phyloP scores from a whole-genome alignment of 2,329 filamentous ascomycete species.

The Aspergillus versicolor region DNA sequence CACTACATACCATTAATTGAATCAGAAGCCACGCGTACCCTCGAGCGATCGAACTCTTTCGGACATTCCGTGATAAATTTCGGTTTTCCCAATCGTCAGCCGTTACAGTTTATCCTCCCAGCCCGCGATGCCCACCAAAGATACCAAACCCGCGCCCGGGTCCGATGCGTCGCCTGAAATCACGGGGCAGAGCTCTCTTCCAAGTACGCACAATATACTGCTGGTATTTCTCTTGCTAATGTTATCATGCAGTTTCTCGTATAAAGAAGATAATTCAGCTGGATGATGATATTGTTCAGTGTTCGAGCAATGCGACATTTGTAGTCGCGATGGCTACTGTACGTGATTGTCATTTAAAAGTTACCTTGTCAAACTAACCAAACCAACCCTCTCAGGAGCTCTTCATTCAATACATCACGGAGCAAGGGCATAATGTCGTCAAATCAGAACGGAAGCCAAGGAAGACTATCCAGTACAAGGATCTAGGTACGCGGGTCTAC shows the following conservation, averaged over 20 bases:
- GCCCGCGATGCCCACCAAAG: slow-evolving; percentile 80
- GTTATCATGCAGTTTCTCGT: slow-evolving; percentile 63
- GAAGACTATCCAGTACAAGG: slow-evolving; percentile 92
- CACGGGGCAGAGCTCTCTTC: slow-evolving; percentile 80
- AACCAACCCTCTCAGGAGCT: slow-evolving; percentile 63
- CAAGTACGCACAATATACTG: slow-evolving; percentile 59
- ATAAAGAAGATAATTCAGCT: slow-evolving; percentile 93
- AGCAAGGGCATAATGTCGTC: slow-evolving; percentile 81
- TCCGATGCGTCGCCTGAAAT: slow-evolving; percentile 71
- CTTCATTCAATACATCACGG: slow-evolving; percentile 89
- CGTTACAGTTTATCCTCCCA: background rate
- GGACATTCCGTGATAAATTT: background rate
- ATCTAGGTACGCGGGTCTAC: slow-evolving; percentile 61
- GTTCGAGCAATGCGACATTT: slow-evolving; percentile 92
- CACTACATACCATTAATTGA: background rate
- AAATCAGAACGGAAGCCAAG: slow-evolving; percentile 89
- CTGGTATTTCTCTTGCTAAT: background rate
- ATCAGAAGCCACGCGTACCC: background rate
- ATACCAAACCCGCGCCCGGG: slow-evolving; percentile 62
- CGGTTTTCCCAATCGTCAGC: background rate
- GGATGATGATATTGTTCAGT: slow-evolving; percentile 80
- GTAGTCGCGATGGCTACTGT: slow-evolving; percentile 88
- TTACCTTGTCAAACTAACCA: background rate
- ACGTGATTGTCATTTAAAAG: slow-evolving; percentile 27
- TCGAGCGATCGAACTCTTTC: background rate